Percentiles rank a stretch among this genome's conserved stretches.
Conservation (phyloP, 305 asterid genomes). For the Rubia occidens region DNA sequence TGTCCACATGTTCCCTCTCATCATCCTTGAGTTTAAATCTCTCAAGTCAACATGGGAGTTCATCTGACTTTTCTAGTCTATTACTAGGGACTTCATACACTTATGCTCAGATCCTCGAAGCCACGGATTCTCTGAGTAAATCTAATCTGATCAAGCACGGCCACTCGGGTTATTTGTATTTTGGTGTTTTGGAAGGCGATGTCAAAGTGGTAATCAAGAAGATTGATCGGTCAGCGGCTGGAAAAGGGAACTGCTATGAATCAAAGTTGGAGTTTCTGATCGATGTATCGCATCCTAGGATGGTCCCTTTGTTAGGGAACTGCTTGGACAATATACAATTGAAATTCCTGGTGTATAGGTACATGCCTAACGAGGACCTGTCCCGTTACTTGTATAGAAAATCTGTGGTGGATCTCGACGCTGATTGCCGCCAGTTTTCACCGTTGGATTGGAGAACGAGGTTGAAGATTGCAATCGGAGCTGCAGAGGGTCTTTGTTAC, state of each 20-base stretch:
- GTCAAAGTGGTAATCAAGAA: conserved; percentile 49
- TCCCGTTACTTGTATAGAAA: conserved; percentile 36
- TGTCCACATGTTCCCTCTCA: not conserved
- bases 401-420: conserved; percentile 19
- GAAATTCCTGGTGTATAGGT: conserved; percentile 39
- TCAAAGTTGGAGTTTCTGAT: conserved; percentile 47
- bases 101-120: conserved; percentile 54
- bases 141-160: conserved; percentile 59
- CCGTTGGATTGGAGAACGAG: conserved; percentile 44
- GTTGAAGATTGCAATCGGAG: conserved; percentile 41
- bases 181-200: conserved; percentile 55
- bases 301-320: conserved; percentile 69
- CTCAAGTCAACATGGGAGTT: conserved; percentile 23
- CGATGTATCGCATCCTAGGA: conserved; percentile 49
- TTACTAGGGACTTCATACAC: conserved; percentile 40
- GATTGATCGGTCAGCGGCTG: conserved; percentile 36
- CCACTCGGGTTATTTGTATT: conserved; percentile 67
- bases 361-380: conserved; percentile 45
- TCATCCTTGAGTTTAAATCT: conserved; percentile 22
- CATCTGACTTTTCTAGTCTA: conserved; percentile 33
- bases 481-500: conserved; percentile 40
- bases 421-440: conserved; percentile 14
- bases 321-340: conserved; percentile 58
- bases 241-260: conserved; percentile 24
- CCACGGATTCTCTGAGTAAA: conserved; percentile 44